A percentile compares a stretch with the other conserved stretches of the same genome.
These are phyloP conservation scores for Metarhizium sp. DNA, from an alignment of 2,329 filamentous ascomycete genomes.

Conservation along the genomic window DNA sequence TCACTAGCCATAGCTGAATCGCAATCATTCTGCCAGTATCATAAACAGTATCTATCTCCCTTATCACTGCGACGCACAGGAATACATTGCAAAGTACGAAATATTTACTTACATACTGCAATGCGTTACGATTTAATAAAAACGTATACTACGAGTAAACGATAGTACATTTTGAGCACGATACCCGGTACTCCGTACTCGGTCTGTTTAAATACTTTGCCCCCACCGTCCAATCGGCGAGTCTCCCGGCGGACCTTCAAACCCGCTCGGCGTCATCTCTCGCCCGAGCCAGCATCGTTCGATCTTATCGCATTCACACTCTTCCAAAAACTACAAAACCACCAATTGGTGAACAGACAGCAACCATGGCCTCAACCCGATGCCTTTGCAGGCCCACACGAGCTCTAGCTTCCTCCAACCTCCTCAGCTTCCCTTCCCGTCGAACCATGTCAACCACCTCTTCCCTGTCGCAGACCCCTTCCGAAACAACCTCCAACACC, in stretches of 20 bases:
- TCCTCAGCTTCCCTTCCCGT: background rate
- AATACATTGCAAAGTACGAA: too few species aligned
- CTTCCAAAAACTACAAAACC: background rate
- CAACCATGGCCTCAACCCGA: constrained; percentile 11
- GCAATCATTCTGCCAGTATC: too few species aligned
- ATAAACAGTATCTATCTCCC: too few species aligned
- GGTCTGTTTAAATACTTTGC: too few species aligned
- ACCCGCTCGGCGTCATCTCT: background rate
- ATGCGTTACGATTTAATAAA: too few species aligned
- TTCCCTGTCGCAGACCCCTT: background rate
- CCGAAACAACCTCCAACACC: constrained; percentile 3
- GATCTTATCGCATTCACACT: background rate
- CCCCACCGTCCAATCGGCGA: background rate
- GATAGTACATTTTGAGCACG: too few species aligned
- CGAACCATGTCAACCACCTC: constrained; percentile 7
- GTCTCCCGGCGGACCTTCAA: too few species aligned
- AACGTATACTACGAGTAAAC: too few species aligned
- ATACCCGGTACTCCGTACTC: too few species aligned
- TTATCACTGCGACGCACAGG: too few species aligned
- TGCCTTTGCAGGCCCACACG: constrained; percentile 9
- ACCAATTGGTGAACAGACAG: background rate
- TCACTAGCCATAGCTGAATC: too few species aligned
- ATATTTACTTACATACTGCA: too few species aligned
- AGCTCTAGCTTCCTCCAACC: background rate
- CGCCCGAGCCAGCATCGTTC: background rate